Conservation (phyloP, 495 filamentous ascomycete species). For the Aspergillus diversus region DNA sequence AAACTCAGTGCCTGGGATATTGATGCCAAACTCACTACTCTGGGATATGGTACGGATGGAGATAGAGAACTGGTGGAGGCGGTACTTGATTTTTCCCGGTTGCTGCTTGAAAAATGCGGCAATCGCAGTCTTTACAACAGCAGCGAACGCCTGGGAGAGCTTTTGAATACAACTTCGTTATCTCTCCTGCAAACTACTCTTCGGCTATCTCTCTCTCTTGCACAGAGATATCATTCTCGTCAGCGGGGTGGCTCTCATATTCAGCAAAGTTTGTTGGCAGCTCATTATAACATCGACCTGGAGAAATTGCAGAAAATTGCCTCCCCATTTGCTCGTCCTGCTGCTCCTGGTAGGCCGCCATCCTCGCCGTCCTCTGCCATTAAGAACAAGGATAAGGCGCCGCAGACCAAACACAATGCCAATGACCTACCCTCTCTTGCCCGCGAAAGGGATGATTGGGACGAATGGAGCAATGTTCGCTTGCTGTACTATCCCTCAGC, state of each 20-base stretch:
- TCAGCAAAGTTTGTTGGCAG: conserved; percentile 73
- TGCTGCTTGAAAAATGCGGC: conserved; percentile 91
- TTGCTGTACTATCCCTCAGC: conserved; percentile 65
- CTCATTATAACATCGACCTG: conserved; percentile 93
- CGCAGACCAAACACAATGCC: conserved; percentile 57
- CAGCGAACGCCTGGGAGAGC: conserved; percentile 80
- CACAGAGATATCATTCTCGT: conserved; percentile 88
- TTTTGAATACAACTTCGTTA: conserved; percentile 84
- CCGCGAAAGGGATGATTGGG: conserved; percentile 58
- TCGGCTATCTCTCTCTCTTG: conserved; percentile 76
- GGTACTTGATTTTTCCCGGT: conserved; percentile 79
- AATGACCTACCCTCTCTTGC: conserved; percentile 78
- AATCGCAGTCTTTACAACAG: conserved; percentile 96
- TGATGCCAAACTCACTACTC: conserved; percentile 53
- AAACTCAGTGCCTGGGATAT: conserved; percentile 50
- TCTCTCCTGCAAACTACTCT: conserved; percentile 75
- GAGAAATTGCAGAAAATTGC: conserved; percentile 84
- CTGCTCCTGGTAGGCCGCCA: conserved; percentile 38
- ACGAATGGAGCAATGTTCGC: conserved; percentile 69
- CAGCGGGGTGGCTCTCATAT: conserved; percentile 68
- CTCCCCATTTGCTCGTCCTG: conserved; percentile 77
- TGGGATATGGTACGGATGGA: conserved; percentile 71
- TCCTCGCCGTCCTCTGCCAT: conserved; percentile 51
- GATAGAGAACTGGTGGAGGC: conserved; percentile 78
- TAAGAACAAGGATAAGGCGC: conserved; percentile 76